Percentiles rank a stretch among this genome's conserved stretches.
phyloP scores from a whole-genome alignment of 2,329 filamentous ascomycete genomes.

The Lecanoromycetidae sp. region DNA sequence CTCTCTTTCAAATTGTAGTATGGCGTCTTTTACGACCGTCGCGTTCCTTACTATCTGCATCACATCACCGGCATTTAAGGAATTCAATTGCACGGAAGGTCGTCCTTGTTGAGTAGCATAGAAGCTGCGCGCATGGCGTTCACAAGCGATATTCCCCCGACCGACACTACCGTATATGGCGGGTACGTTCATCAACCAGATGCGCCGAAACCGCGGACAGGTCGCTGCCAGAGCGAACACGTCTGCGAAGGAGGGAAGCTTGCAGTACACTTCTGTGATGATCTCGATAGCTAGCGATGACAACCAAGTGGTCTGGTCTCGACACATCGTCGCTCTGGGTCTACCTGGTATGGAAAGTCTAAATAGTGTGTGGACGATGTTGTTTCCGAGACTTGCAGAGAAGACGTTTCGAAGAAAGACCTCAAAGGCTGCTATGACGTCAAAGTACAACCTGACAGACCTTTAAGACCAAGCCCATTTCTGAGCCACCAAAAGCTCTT shows the following conservation, averaged over 20 bases:
- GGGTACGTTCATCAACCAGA: constrained; percentile 1
- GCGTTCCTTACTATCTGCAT: constrained; percentile 4
- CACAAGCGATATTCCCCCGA: constrained; percentile 1
- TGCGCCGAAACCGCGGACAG: constrained; percentile 1
- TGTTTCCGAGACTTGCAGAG: too few species aligned
- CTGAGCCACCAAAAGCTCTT: too few species aligned
- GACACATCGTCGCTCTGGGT: neutral
- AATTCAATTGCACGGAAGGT: neutral
- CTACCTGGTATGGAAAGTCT: too few species aligned
- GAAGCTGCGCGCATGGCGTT: constrained; percentile 5
- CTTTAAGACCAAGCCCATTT: too few species aligned
- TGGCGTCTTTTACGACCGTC: neutral
- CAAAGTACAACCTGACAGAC: too few species aligned
- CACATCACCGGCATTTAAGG: constrained; percentile 4
- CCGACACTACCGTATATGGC: constrained; percentile 1
- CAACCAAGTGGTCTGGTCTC: neutral
- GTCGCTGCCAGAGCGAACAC: constrained; percentile 4
- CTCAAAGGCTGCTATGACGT: too few species aligned
- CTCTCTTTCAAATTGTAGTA: constrained; percentile 10
- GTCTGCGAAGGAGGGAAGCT: constrained; percentile 2
- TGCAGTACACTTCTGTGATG: neutral
- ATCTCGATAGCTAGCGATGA: neutral
- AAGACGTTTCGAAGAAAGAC: too few species aligned
- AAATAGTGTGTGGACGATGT: too few species aligned
- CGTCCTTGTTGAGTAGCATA: constrained; percentile 5